Conservation (phyloP, 1,284 basidiomycete genomes). For the Pseudozyma sp. region DNA sequence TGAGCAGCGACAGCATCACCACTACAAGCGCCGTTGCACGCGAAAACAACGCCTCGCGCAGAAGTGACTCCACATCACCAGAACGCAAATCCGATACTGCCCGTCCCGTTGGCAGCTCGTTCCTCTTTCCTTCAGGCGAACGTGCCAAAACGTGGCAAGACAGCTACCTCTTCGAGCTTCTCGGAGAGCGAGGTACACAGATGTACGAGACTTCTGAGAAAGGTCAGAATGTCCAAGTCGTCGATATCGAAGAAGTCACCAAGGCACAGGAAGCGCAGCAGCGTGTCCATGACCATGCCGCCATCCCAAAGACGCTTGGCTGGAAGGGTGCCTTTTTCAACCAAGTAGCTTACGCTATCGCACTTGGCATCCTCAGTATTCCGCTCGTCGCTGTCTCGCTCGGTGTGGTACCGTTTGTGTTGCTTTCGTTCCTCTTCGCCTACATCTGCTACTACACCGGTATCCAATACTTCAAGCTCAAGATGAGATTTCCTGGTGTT, state of each 20-base stretch:
- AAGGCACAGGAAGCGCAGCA: slow-evolving; percentile 26
- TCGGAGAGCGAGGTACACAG: slow-evolving; percentile 32
- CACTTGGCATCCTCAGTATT: slow-evolving; percentile 59
- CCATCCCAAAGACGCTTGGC: slow-evolving; percentile 56
- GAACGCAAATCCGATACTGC: slow-evolving; percentile 22
- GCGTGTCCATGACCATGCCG: slow-evolving; percentile 30
- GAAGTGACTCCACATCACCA: slow-evolving; percentile 37
- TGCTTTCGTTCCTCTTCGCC: slow-evolving; percentile 54
- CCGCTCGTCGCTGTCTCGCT: slow-evolving; percentile 57
- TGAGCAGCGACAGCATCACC: slow-evolving; percentile 42
- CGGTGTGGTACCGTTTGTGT: slow-evolving; percentile 58
- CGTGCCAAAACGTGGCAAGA: slow-evolving; percentile 50
- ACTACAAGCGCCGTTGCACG: slow-evolving; percentile 20
- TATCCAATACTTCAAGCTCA: slow-evolving; percentile 54
- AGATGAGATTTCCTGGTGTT: slow-evolving; percentile 59
- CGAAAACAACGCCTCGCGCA: slow-evolving; percentile 8
- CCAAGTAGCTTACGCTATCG: slow-evolving; percentile 59
- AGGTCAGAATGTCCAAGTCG: slow-evolving; percentile 44
- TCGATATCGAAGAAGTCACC: slow-evolving; percentile 41
- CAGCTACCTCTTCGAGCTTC: slow-evolving; percentile 47
- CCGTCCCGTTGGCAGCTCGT: slow-evolving; percentile 34
- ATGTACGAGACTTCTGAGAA: slow-evolving; percentile 42
- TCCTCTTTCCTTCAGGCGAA: slow-evolving; percentile 52
- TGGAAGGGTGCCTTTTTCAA: slow-evolving; percentile 60
- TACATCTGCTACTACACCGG: slow-evolving; percentile 55